phyloP scores from a whole-genome alignment of 1,139 yeast species.

The Taphrina betulina region DNA sequence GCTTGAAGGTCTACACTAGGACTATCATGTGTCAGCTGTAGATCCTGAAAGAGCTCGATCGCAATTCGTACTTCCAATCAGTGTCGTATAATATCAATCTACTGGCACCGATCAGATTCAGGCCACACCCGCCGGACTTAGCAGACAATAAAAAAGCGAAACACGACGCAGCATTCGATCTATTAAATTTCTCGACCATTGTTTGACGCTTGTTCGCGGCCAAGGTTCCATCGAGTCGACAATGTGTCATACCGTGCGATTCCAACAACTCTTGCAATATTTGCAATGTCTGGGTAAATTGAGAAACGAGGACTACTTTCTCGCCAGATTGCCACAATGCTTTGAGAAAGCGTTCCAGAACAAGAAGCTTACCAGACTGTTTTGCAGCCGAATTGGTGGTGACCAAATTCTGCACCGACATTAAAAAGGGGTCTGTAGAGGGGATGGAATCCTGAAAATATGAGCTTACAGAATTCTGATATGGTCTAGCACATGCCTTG shows the following conservation, averaged over 20 bases:
- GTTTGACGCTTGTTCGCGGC: slow-evolving; percentile 63
- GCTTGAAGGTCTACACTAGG: slow-evolving; percentile 93
- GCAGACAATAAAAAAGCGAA: slow-evolving; percentile 80
- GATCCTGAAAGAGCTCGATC: no score
- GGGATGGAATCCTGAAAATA: neutral
- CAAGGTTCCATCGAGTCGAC: slow-evolving; percentile 82
- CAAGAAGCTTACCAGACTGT: slow-evolving; percentile 44
- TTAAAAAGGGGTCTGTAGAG: slow-evolving; percentile 1
- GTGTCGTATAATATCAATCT: slow-evolving; percentile 79
- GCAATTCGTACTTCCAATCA: slow-evolving; percentile 49
- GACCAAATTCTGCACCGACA: slow-evolving; percentile 13
- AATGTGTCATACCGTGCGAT: slow-evolving; percentile 53
- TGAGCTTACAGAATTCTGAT: neutral
- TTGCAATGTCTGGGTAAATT: slow-evolving; percentile 84
- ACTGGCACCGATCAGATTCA: slow-evolving; percentile 87
- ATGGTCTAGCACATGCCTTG: slow-evolving; percentile 8
- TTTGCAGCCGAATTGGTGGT: slow-evolving; percentile 1
- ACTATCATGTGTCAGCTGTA: slow-evolving; percentile 59
- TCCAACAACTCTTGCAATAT: slow-evolving; percentile 60
- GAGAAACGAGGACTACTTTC: slow-evolving; percentile 82
- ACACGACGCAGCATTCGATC: slow-evolving; percentile 45
- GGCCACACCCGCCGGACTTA: slow-evolving; percentile 87
- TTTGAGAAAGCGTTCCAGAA: slow-evolving; percentile 43
- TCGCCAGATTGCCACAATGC: slow-evolving; percentile 50
- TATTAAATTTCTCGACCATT: slow-evolving; percentile 70